phyloP scores from a whole-genome alignment of 768 basidiomycete species.

The Kondoa subrosea region DNA sequence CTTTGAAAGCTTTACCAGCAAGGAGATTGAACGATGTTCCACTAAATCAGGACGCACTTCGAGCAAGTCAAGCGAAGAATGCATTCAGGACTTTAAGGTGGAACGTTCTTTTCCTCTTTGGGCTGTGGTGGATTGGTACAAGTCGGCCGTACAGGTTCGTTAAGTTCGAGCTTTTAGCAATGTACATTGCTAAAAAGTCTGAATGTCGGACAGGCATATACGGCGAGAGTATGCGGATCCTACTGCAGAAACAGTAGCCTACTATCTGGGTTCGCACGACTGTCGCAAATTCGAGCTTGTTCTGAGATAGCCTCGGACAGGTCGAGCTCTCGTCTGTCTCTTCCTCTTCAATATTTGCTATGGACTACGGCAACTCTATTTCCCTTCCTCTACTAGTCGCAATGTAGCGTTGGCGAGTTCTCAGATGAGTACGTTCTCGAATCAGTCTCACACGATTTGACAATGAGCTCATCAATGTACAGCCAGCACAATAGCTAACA shows the following conservation, averaged over 20 bases:
- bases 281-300: background rate
- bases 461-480: background rate
- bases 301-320: background rate
- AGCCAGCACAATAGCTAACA: background rate
- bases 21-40: background rate
- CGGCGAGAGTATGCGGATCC: background rate
- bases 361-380: background rate
- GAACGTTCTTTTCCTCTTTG: background rate
- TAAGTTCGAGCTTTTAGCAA: background rate
- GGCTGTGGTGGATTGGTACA: background rate
- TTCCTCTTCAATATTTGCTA: constrained; percentile 7
- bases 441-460: background rate
- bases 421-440: constrained; percentile 60
- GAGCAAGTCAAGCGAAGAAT: background rate
- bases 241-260: background rate
- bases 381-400: background rate
- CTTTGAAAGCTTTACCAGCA: background rate
- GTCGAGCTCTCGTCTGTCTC: background rate
- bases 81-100: background rate
- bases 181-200: background rate
- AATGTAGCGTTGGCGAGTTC: constrained; percentile 52
- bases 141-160: constrained; percentile 2
- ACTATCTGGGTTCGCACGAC: background rate
- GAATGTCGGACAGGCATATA: background rate
- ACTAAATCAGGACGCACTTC: background rate